A percentile compares a stretch with the other conserved stretches of the same genome.
These are phyloP conservation scores for Sutorius australiensis DNA, from an alignment of 768 basidiomycete genomes.

Conservation along the genomic window DNA sequence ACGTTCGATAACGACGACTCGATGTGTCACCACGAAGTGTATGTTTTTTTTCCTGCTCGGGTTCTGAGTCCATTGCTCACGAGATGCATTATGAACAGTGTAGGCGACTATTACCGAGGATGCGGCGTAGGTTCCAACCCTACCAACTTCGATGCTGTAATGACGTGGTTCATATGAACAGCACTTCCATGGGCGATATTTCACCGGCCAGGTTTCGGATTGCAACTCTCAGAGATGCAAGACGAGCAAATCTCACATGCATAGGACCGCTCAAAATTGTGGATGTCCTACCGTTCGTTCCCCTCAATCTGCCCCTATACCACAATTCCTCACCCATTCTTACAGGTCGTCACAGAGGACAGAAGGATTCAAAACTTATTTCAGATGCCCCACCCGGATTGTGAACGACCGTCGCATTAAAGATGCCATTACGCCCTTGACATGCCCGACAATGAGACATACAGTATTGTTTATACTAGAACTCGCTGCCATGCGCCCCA, in stretches of 20 bases:
- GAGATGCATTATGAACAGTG: conserved; percentile 17
- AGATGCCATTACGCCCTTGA: not conserved
- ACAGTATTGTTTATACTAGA: conserved; percentile 13
- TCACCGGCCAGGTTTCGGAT: conserved; percentile 31
- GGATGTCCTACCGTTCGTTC: conserved; percentile 28
- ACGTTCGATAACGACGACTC: not conserved
- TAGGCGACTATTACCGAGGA: conserved; percentile 37
- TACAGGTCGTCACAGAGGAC: conserved; percentile 34
- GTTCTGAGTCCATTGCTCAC: not conserved
- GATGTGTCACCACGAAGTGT: conserved; percentile 39
- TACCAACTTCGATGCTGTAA: not conserved
- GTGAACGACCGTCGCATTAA: conserved; percentile 20
- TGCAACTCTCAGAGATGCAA: conserved; percentile 32
- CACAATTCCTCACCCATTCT: not conserved
- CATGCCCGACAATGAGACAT: not conserved
- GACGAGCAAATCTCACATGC: conserved; percentile 33
- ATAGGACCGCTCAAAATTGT: conserved; percentile 34
- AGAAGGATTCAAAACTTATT: conserved; percentile 36
- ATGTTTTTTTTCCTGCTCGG: not conserved
- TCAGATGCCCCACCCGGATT: conserved; percentile 34
- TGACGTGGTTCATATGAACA: conserved; percentile 4
- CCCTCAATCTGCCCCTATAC: conserved; percentile 10
- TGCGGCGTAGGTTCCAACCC: conserved; percentile 29
- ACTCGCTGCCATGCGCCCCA: conserved; percentile 3
- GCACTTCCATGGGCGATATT: conserved; percentile 39